phyloP scores from a whole-genome alignment of 164 flowering plant species.

The Hamamelis virginiana region DNA sequence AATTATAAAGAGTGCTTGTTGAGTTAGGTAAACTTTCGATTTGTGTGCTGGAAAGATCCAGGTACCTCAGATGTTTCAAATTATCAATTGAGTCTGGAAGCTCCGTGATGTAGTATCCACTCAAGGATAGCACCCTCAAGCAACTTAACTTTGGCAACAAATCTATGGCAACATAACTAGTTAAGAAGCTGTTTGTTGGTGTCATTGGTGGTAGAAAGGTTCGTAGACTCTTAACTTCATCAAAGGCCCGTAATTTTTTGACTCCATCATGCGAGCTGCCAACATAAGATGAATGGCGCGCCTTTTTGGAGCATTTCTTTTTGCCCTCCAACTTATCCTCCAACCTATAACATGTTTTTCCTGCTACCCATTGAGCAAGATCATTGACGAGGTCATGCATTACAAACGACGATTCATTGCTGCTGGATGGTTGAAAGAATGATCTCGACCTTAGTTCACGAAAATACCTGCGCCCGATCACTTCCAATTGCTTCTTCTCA shows the following conservation, averaged over 20 bases:
- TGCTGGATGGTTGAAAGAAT: slow-evolving; percentile 19
- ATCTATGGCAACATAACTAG: background rate
- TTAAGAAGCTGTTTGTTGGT: background rate
- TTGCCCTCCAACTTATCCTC: background rate
- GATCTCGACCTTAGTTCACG: slow-evolving; percentile 25
- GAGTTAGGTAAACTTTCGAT: slow-evolving; percentile 9
- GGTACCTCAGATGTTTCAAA: slow-evolving; percentile 13
- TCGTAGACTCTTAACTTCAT: slow-evolving; percentile 14
- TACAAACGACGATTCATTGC: background rate
- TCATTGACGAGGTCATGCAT: slow-evolving; percentile 45
- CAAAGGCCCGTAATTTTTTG: slow-evolving; percentile 12
- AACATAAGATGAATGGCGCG: slow-evolving; percentile 23
- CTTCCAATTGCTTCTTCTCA: slow-evolving; percentile 16
- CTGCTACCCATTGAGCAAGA: slow-evolving; percentile 29
- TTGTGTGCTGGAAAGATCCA: slow-evolving; percentile 10
- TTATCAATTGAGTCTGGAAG: slow-evolving; percentile 15
- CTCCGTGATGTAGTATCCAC: background rate
- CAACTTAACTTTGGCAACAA: slow-evolving; percentile 17
- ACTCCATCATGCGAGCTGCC: background rate
- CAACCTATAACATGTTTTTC: slow-evolving; percentile 8
- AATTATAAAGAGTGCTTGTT: background rate
- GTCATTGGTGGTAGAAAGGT: slow-evolving; percentile 21
- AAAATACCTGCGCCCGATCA: slow-evolving; percentile 26
- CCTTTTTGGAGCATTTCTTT: background rate
- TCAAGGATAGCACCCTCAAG: slow-evolving; percentile 24